Percentiles rank a stretch among this genome's conserved stretches.
These are phyloP conservation scores for Trichoderma cornu-damae DNA, from an alignment of 2,329 filamentous ascomycete genomes.

Conservation along the genomic window DNA sequence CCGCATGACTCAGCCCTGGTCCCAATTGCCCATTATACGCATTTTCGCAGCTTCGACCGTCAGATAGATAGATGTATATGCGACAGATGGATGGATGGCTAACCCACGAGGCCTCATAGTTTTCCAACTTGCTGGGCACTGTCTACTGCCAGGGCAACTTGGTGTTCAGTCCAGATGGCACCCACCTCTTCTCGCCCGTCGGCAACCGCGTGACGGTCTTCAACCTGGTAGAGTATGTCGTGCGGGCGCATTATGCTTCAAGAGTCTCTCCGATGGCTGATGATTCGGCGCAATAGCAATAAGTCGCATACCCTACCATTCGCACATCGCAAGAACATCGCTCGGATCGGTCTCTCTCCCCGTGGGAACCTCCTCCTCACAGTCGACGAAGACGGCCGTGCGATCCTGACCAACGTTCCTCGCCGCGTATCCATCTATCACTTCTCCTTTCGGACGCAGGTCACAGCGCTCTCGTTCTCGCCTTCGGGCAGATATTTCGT, in stretches of 20 bases:
- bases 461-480: conserved; percentile 82
- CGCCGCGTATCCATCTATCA: conserved; percentile 85
- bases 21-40: neutral
- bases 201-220: conserved; percentile 95
- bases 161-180: conserved; percentile 93
- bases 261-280: conserved; percentile 27
- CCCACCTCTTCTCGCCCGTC: conserved; percentile 89
- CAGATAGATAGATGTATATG: neutral
- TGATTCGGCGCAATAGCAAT: conserved; percentile 54
- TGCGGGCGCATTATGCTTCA: neutral
- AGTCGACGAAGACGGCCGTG: conserved; percentile 88
- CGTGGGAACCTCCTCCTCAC: conserved; percentile 88
- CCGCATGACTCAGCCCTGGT: neutral
- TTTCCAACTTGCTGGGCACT: conserved; percentile 95
- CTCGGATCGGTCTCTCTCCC: conserved; percentile 80
- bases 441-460: conserved; percentile 84
- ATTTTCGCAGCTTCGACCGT: neutral
- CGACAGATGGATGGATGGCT: neutral
- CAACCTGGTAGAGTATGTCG: conserved; percentile 80
- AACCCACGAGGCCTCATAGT: conserved; percentile 48
- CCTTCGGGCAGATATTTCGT: conserved; percentile 89
- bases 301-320: conserved; percentile 85
- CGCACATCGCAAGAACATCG: conserved; percentile 89
- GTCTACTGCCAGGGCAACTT: conserved; percentile 98
- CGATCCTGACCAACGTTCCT: conserved; percentile 85